phyloP scores from a whole-genome alignment of 192 early-diverging fungal genomes.

The Geranomyces michiganensis region DNA sequence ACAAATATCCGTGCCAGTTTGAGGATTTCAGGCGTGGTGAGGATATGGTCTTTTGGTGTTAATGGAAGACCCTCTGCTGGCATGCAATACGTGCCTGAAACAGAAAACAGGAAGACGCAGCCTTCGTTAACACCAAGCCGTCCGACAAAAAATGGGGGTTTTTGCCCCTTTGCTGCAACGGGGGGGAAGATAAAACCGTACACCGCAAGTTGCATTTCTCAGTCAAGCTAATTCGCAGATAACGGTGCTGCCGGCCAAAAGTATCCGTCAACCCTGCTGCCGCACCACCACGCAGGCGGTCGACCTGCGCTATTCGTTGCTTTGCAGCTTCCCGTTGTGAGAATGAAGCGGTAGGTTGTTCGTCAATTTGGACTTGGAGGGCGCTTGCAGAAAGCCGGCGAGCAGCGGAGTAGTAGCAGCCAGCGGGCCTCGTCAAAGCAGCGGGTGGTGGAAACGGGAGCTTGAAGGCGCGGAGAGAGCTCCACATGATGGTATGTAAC shows the following conservation, averaged over 20 bases:
- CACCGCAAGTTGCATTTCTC: slow-evolving; percentile 96
- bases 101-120: background rate
- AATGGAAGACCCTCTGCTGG: slow-evolving; percentile 77
- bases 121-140: background rate
- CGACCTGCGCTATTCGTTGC: background rate
- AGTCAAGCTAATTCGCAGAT: slow-evolving; percentile 91
- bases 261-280: slow-evolving; percentile 53
- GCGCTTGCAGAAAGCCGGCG: too few relatives aligned
- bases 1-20: slow-evolving; percentile 84
- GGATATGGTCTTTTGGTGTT: slow-evolving; percentile 65
- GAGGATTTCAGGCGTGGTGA: slow-evolving; percentile 83
- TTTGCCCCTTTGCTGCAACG: too few relatives aligned
- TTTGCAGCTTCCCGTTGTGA: background rate
- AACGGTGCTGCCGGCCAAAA: slow-evolving; percentile 88
- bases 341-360: too few relatives aligned
- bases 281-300: background rate
- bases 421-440: too few relatives aligned
- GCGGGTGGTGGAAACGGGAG: too few relatives aligned
- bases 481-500: too few relatives aligned
- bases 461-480: too few relatives aligned
- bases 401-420: too few relatives aligned
- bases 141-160: background rate
- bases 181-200: slow-evolving; percentile 14
- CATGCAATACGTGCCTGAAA: slow-evolving; percentile 92
- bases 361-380: too few relatives aligned